Evolutionary conservation across 441 rosid genomes (phyloP).

Genomic region (Cnidoscolus chayamansa): DNA sequence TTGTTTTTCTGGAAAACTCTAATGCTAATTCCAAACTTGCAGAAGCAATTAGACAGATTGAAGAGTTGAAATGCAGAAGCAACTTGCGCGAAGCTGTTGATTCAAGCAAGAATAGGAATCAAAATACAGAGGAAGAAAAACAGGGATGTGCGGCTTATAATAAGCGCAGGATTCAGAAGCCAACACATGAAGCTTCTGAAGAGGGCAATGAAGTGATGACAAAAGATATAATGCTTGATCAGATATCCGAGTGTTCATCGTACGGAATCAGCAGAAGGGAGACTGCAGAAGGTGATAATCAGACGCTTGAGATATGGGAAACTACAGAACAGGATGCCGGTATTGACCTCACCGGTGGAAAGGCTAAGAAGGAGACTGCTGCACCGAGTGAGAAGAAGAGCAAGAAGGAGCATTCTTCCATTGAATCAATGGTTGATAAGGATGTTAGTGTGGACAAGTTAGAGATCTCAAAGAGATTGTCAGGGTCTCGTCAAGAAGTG

Average conservation of each 20-base stretch:
- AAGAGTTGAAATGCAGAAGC: conserved; percentile 44
- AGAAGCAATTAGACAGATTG: conserved; percentile 51
- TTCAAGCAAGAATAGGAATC: conserved; percentile 29
- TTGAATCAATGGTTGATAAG: conserved; percentile 69
- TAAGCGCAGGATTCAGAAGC: conserved; percentile 35
- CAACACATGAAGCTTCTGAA: conserved; percentile 40
- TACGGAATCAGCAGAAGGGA: conserved; percentile 69
- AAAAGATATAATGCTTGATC: conserved; percentile 93
- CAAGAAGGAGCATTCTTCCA: conserved; percentile 37
- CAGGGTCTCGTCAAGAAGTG: conserved; percentile 57
- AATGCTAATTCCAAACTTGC: conserved; percentile 46
- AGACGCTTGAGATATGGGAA: conserved; percentile 66
- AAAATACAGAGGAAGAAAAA: conserved; percentile 29
- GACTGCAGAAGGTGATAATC: conserved; percentile 48
- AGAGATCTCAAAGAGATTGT: conserved; percentile 57
- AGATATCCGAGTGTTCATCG: conserved; percentile 79
- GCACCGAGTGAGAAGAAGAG: conserved; percentile 23
- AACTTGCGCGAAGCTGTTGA: conserved; percentile 23
- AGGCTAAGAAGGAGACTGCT: conserved; percentile 29
- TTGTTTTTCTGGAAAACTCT: conserved; percentile 43
- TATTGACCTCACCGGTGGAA: conserved; percentile 45
- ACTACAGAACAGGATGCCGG: conserved; percentile 37
- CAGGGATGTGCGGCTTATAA: conserved; percentile 17
- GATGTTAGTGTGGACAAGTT: conserved; percentile 70
- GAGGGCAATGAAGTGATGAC: conserved; percentile 63